Evolutionary conservation across 2,329 filamentous ascomycete species (phyloP), one percentile per base, ranked within the genome.

Genomic region (Phialemonium atrogriseum): DNA sequence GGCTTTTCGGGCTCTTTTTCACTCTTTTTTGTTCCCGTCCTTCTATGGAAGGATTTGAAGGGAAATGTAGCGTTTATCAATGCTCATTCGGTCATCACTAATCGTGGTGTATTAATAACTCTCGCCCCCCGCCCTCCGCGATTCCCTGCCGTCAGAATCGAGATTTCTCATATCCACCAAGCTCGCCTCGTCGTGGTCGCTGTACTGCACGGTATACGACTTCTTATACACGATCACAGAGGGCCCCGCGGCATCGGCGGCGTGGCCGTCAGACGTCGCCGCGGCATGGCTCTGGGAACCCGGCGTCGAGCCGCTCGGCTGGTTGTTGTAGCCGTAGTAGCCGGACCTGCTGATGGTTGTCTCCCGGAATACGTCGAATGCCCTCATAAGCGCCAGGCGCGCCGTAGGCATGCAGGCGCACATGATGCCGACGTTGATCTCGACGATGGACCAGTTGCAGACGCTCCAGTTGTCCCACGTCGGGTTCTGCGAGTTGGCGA

Each of bases 381-480:
- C 26, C 32, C 44, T 42, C 5, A 50, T 41, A n/a, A 52, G 39
- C 9, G 51, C 22, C 7, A 51, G 40, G 5, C 49, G 48, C 2
- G 47, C n/a, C 3, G 46, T 36, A 1, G 52, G 51, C 46, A 55
- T 44, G 40, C 48, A 52, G n/a, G 49, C 39, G 37, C 51, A 54
- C 10, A 54, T 51, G 31, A 55, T 48, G 31, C 49, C 49, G 18
- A 54, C 43, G 30, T 52, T 49, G 34, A 56, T 42, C 34, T 56
- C 52, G 24, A 55, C 44, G 8, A 43, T 46, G 20, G 48, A 52
- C 49, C 51, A 54, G 16, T 45, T 32, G 17, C 40, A 44, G 11
- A 52, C 44, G 15, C 38, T 40, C 20, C 39, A 35, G 32, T 50
- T 41, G 40, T 53, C 46, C 48, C 46, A 50, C 1, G 51, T 51